A percentile compares a stretch with the other conserved stretches of the same genome.
Evolutionary conservation across 2,329 filamentous ascomycete species (phyloP).

Genomic region (Trichophyton mentagrophytes): DNA sequence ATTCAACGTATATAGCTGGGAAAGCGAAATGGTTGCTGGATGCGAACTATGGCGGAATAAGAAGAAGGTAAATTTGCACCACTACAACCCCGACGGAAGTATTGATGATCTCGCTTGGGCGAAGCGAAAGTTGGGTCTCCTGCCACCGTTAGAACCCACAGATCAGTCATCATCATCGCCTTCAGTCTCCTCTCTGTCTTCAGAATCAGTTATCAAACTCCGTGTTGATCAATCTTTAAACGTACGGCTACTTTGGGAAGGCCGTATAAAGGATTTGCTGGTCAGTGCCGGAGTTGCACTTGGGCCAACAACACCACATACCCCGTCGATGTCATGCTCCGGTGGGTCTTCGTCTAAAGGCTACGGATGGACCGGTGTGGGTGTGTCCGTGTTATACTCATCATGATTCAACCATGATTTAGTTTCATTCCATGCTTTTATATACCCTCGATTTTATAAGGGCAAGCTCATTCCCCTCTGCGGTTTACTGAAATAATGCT

Average conservation of each 20-base stretch:
- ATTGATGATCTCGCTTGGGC: slow-evolving; percentile 33
- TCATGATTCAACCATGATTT: slow-evolving; percentile 19
- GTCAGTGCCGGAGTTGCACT: slow-evolving; percentile 83
- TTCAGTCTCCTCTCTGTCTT: slow-evolving; percentile 27
- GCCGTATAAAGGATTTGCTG: slow-evolving; percentile 77
- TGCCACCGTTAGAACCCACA: slow-evolving; percentile 5
- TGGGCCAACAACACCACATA: slow-evolving; percentile 37
- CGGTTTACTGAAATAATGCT: not conserved
- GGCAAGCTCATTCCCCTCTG: not conserved
- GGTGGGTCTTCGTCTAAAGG: slow-evolving; percentile 19
- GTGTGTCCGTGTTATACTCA: slow-evolving; percentile 32
- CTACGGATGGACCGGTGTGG: slow-evolving; percentile 30
- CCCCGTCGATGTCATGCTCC: slow-evolving; percentile 17
- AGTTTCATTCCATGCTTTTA: not conserved
- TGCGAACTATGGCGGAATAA: slow-evolving; percentile 77
- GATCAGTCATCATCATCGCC: slow-evolving; percentile 35
- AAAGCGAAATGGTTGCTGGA: slow-evolving; percentile 83
- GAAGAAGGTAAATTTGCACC: slow-evolving; percentile 1
- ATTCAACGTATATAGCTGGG: slow-evolving; percentile 97
- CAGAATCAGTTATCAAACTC: slow-evolving; percentile 79
- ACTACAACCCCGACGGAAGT: slow-evolving; percentile 11
- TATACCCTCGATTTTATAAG: not conserved
- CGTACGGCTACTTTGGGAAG: slow-evolving; percentile 83
- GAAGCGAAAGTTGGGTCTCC: slow-evolving; percentile 28
- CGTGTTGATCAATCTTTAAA: slow-evolving; percentile 78